phyloP scores from a whole-genome alignment of 148 eudicot genomes.

The Rhododendron simsii region DNA sequence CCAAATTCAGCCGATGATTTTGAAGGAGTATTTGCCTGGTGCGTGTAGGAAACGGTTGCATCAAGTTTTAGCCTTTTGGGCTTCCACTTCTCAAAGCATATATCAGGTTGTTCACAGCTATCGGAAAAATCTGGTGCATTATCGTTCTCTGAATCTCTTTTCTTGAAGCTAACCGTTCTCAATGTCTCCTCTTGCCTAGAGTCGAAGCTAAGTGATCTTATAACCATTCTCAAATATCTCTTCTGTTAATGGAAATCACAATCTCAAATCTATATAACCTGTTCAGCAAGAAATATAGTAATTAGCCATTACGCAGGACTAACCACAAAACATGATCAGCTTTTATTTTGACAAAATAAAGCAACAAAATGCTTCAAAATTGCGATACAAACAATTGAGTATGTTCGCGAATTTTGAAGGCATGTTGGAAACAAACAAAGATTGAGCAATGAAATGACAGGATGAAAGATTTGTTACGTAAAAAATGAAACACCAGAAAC shows the following conservation, averaged over 20 bases:
- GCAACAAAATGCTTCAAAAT: background rate
- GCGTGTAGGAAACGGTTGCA: slow-evolving; percentile 2
- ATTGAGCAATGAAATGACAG: background rate
- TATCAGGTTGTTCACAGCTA: slow-evolving; percentile 1
- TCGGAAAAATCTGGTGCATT: background rate
- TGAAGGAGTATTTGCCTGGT: background rate
- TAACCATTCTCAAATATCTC: background rate
- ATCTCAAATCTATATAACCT: background rate
- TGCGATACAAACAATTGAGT: background rate
- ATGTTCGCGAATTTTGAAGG: background rate
- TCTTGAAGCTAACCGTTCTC: slow-evolving; percentile 6
- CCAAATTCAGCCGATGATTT: background rate
- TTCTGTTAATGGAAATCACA: background rate
- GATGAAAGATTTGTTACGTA: background rate
- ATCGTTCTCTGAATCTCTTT: background rate
- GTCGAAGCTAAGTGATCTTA: slow-evolving; percentile 8
- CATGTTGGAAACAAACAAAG: background rate
- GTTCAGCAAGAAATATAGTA: background rate
- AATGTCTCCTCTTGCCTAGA: background rate
- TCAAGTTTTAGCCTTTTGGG: slow-evolving; percentile 5
- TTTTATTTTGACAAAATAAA: background rate
- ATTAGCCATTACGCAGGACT: background rate
- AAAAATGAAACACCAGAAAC: background rate
- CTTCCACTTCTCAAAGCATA: background rate
- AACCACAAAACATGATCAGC: background rate